These are phyloP conservation scores for Euphrasia confusa DNA, from an alignment of 257 asterid genomes.

Conservation along the genomic window DNA sequence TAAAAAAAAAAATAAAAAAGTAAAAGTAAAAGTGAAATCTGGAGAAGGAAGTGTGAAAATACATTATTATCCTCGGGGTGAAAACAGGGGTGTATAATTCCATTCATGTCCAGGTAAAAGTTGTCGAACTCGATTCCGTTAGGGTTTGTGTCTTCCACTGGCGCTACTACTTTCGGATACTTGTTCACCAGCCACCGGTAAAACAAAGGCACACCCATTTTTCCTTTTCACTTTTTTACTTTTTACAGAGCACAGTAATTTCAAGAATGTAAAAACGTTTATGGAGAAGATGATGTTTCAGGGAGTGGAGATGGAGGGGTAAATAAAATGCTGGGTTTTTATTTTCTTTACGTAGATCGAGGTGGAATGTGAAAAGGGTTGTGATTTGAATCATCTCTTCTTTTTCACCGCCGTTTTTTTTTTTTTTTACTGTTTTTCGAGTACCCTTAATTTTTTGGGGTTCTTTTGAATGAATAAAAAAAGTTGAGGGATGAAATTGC, in stretches of 20 bases:
- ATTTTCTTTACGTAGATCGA: too few species aligned
- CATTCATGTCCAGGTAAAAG: conserved; percentile 89
- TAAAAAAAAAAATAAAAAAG: neutral
- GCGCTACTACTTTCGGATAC: conserved; percentile 27
- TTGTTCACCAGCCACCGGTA: conserved; percentile 44
- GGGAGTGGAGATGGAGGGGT: too few species aligned
- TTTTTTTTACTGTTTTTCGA: too few species aligned
- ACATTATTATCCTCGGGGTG: conserved; percentile 77
- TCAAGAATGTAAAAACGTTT: too few species aligned
- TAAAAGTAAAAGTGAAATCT: neutral
- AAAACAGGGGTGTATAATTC: conserved; percentile 95
- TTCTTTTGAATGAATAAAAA: too few species aligned
- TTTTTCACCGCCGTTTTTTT: too few species aligned
- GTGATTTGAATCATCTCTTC: too few species aligned
- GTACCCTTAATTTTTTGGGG: too few species aligned
- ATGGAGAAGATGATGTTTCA: too few species aligned
- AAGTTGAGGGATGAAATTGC: too few species aligned
- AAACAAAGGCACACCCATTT: conserved; percentile 49
- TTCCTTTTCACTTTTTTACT: neutral
- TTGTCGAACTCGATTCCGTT: conserved; percentile 88
- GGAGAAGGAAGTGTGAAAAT: conserved; percentile 1
- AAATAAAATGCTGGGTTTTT: too few species aligned
- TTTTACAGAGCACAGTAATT: neutral
- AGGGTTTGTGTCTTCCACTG: conserved; percentile 48
- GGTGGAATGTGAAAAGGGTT: too few species aligned